Evolutionary conservation across 2,329 filamentous ascomycete species (phyloP).

Genomic region (Corniculantispora saksenae): DNA sequence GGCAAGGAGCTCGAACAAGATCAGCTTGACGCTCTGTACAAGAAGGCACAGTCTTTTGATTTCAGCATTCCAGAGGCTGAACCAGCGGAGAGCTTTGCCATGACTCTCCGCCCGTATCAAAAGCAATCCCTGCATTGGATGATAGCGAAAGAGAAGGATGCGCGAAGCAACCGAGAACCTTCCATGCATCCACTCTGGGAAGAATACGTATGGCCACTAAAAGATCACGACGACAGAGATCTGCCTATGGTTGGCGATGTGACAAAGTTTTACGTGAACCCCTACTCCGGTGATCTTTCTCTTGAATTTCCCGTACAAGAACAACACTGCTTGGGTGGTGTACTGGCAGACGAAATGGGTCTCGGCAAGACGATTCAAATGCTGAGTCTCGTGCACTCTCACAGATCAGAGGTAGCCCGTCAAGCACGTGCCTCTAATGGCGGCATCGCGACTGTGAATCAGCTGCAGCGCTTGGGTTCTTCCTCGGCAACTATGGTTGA

Average conservation of each 20-base stretch:
- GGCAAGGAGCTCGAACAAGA: constrained; percentile 92
- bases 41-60: constrained; percentile 95
- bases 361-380: constrained; percentile 98
- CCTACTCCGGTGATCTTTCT: constrained; percentile 92
- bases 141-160: constrained; percentile 86
- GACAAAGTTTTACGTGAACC: constrained; percentile 87
- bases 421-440: constrained; percentile 35
- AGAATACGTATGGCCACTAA: constrained; percentile 85
- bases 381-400: constrained; percentile 87
- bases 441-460: constrained; percentile 51
- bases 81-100: constrained; percentile 76
- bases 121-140: constrained; percentile 97
- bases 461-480: constrained; percentile 62
- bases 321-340: constrained; percentile 89
- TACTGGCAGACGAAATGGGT: constrained; percentile 96
- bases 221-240: constrained; percentile 82
- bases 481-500: constrained; percentile 58
- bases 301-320: constrained; percentile 91
- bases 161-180: constrained; percentile 66
- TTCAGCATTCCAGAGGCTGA: constrained; percentile 87
- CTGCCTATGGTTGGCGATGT: constrained; percentile 66
- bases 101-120: constrained; percentile 88
- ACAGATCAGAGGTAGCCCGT: constrained; percentile 61
- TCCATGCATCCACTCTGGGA: constrained; percentile 99
- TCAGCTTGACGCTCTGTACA: constrained; percentile 90